phyloP scores from a whole-genome alignment of 73 alveolate genomes.

The Uronychia binucleata region DNA sequence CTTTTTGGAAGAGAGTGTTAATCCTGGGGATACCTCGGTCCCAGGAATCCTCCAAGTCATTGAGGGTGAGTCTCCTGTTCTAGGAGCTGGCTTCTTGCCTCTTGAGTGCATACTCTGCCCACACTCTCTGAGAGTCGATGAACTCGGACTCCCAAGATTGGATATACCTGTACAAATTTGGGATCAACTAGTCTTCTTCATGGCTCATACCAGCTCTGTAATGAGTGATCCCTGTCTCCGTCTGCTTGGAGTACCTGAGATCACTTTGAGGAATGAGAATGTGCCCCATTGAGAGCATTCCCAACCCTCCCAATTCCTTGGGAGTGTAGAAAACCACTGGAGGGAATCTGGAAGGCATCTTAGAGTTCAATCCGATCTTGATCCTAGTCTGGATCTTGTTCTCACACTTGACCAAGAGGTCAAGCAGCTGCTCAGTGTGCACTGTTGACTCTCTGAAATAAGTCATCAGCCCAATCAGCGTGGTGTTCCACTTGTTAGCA shows the following conservation, averaged over 20 bases:
- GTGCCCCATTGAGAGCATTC: slow-evolving; percentile 98
- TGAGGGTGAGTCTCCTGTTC: slow-evolving; percentile 98
- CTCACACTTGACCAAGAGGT: slow-evolving; percentile 97
- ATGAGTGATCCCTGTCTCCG: slow-evolving; percentile 98
- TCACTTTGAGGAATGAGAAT: slow-evolving; percentile 99
- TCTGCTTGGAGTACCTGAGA: slow-evolving; percentile 97
- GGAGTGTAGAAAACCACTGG: slow-evolving; percentile 99
- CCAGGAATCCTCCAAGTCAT: slow-evolving; percentile 99
- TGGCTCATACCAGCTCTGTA: slow-evolving; percentile 99
- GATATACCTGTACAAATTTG: slow-evolving; percentile 98
- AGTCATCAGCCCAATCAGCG: slow-evolving; percentile 98
- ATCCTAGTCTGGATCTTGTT: slow-evolving; percentile 98
- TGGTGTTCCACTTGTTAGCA: slow-evolving; percentile 99
- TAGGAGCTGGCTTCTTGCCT: slow-evolving; percentile 99
- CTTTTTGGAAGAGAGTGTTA: slow-evolving; percentile 99
- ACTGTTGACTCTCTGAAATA: slow-evolving; percentile 99
- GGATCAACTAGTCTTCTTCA: slow-evolving; percentile 99
- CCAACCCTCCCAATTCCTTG: slow-evolving; percentile 91
- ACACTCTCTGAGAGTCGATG: slow-evolving; percentile 99
- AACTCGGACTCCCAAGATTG: slow-evolving; percentile 99
- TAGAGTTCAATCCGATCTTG: slow-evolving; percentile 99
- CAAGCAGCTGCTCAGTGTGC: slow-evolving; percentile 98
- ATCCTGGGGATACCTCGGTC: slow-evolving; percentile 99
- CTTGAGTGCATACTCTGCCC: slow-evolving; percentile 99
- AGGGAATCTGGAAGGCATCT: slow-evolving; percentile 99